A percentile compares a stretch with the other conserved stretches of the same genome.
These are phyloP conservation scores for Xylaria longipes DNA, from an alignment of 495 filamentous ascomycete species.

Conservation along the genomic window DNA sequence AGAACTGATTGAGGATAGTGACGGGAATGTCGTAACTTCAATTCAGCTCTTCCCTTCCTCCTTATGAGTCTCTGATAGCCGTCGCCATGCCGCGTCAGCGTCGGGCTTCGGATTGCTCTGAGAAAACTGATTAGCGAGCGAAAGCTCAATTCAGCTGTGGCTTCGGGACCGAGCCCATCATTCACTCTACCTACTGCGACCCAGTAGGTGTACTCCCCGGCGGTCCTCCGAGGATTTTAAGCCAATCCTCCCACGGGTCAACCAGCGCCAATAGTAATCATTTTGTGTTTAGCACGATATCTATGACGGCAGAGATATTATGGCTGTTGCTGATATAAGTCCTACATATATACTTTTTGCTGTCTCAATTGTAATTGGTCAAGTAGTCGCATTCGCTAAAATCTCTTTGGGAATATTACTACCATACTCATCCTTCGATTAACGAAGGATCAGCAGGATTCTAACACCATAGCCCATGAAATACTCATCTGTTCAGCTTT, in stretches of 20 bases:
- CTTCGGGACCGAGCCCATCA: not conserved
- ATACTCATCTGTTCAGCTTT: not conserved
- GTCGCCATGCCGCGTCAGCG: not conserved
- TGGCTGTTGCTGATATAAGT: conserved; percentile 9
- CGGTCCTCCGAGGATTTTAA: not conserved
- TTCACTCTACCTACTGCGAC: not conserved
- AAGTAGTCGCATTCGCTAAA: conserved; percentile 9
- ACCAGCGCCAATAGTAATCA: not conserved
- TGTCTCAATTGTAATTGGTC: not conserved
- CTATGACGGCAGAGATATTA: too few species aligned
- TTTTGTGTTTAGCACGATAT: not conserved
- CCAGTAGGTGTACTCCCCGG: not conserved
- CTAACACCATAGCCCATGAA: conserved; percentile 8
- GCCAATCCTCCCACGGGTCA: not conserved
- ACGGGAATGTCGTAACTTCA: not conserved
- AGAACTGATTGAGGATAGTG: not conserved
- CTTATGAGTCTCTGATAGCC: not conserved
- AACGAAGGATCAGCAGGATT: not conserved
- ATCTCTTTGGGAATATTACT: not conserved
- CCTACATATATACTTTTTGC: not conserved
- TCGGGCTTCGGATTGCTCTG: not conserved
- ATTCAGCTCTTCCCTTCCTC: not conserved
- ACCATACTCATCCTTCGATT: not conserved
- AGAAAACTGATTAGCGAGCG: not conserved
- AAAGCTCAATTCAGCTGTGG: not conserved